phyloP scores from a whole-genome alignment of 2,329 filamentous ascomycete species.

The Fusarium metavorans region DNA sequence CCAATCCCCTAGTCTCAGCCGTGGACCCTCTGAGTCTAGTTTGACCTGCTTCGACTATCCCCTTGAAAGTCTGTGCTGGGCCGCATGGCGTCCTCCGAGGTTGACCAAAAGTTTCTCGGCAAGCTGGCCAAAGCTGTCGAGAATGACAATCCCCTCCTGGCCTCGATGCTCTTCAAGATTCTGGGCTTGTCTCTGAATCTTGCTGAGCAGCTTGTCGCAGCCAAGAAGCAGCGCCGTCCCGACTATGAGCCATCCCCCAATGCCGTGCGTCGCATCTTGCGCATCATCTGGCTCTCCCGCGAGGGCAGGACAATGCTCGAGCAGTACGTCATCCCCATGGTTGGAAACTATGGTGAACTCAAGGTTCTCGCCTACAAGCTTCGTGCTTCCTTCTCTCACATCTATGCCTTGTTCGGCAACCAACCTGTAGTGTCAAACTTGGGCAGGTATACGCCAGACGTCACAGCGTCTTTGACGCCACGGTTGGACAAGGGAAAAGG shows the following conservation, averaged over 20 bases:
- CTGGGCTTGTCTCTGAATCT: slow-evolving; percentile 91
- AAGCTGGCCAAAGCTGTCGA: slow-evolving; percentile 85
- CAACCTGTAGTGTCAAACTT: slow-evolving; percentile 79
- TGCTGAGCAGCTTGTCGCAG: slow-evolving; percentile 83
- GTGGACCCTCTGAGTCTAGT: slow-evolving; percentile 33
- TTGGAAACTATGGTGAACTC: slow-evolving; percentile 81
- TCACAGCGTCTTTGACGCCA: slow-evolving; percentile 53
- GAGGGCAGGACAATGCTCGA: slow-evolving; percentile 92
- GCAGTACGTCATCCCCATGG: slow-evolving; percentile 87
- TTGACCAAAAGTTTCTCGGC: slow-evolving; percentile 97
- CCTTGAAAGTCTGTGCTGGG: slow-evolving; percentile 20
- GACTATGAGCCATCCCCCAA: slow-evolving; percentile 83
- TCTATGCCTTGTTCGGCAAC: slow-evolving; percentile 97
- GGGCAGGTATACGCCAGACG: slow-evolving; percentile 64
- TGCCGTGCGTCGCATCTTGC: slow-evolving; percentile 83
- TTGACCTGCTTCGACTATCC: slow-evolving; percentile 18
- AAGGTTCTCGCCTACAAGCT: slow-evolving; percentile 93
- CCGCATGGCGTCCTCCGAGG: slow-evolving; percentile 93
- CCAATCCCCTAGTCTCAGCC: slow-evolving; percentile 37
- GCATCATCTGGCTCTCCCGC: slow-evolving; percentile 94
- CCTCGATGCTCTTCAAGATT: slow-evolving; percentile 88
- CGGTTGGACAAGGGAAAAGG: slow-evolving; percentile 62
- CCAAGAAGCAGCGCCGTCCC: slow-evolving; percentile 84
- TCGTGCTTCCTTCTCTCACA: slow-evolving; percentile 93
- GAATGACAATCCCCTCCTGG: slow-evolving; percentile 81